phyloP scores from a whole-genome alignment of 225 moss, liverwort and hornwort genomes.

The Pseudoscleropodium purum region DNA sequence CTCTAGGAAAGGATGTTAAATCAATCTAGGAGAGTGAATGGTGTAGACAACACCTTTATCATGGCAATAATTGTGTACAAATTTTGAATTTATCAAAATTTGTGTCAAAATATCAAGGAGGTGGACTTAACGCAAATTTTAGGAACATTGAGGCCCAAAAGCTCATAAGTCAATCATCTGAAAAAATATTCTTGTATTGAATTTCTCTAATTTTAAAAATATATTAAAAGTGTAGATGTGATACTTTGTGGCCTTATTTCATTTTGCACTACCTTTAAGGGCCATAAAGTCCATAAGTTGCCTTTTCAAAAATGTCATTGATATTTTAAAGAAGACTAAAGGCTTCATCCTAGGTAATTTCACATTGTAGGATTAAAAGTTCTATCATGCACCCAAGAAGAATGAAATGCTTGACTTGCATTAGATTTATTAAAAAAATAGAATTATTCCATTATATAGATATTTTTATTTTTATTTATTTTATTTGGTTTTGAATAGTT shows the following conservation, averaged over 20 bases:
- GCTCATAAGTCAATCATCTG: background rate
- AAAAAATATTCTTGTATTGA: background rate
- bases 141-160: too few relatives aligned
- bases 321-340: background rate
- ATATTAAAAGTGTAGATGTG: background rate
- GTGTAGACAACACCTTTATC: background rate
- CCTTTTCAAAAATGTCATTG: background rate
- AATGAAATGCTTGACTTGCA: background rate
- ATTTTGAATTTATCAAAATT: background rate
- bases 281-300: background rate
- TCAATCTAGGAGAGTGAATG: fast-evolving
- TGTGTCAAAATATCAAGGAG: background rate
- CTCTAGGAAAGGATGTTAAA: background rate
- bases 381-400: background rate
- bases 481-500: too few relatives aligned
- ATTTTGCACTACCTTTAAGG: too few relatives aligned
- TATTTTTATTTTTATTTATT: too few relatives aligned
- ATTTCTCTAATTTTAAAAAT: background rate
- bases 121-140: background rate
- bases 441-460: background rate
- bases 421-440: background rate
- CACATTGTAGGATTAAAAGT: background rate
- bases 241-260: too few relatives aligned
- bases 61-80: background rate
- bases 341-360: background rate